Base-by-base conservation (phyloP, 2,329 filamentous ascomycete species). In the Aspergillus aculeatinus region DNA sequence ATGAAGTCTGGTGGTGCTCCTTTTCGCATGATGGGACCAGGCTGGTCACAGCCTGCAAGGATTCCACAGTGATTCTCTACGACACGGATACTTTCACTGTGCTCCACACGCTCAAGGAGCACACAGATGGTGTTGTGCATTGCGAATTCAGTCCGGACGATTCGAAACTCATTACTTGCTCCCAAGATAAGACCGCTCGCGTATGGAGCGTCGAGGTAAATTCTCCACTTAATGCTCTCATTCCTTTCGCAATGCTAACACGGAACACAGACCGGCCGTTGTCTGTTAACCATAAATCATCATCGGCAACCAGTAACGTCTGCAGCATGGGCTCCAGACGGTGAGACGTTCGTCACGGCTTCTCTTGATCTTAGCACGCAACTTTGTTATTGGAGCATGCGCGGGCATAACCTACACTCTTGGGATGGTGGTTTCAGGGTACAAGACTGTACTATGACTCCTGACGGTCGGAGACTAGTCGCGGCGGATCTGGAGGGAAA, bases 101-200 rank as follows among this genome's bases (percentile, higher is more conserved):
- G 7, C 69, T 90, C 3, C 83, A 87, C 58, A 82, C 76, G 50
- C 78, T 96, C 10, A 79, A 80, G 4, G 87, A 88, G 4, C 91
- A 96, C 67, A 82, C 85, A 1, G 79, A 79, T 2, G 89, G 90
- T 1, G 88, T 97, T 12, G 88, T 90, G 21, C 92, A 93, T 69
- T 78, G 96, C 4, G 83, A 91, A 1, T 99, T 95, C 91, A 97
- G 93, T 72, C 95, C 93, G 5, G 92, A 99, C 74, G 91, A 96
- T 76, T 84, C 84, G 1, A 91, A 91, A 77, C 82, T 99, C 35
- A 87, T 98, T 44, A 94, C 89, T 16, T 98, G 94, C 73, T 90
- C 87, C 16, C 83, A 86, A 65, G 91, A 96, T 70, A 85, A 84
- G 50, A 84, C 83, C 63, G 92, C 91, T 1, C 84, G 88, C 39